phyloP scores from a whole-genome alignment of 83 land plant genomes.

The Thuja plicata region DNA sequence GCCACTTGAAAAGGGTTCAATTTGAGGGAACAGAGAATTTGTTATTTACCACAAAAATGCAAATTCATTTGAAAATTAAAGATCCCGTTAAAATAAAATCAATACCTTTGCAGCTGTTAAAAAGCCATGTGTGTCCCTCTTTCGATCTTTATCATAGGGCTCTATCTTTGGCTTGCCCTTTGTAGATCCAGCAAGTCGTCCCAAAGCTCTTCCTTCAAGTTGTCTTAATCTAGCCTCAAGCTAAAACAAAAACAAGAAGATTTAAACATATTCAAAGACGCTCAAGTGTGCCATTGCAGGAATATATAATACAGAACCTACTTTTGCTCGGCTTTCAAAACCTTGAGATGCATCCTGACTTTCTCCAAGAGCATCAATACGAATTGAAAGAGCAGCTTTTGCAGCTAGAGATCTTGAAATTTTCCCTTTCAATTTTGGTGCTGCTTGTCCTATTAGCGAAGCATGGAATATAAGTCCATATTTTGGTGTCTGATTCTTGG shows the following conservation, averaged over 20 bases:
- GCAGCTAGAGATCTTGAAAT: constrained; percentile 95
- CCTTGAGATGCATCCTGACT: constrained; percentile 74
- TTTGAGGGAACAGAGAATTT: too few species aligned
- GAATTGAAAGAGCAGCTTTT: constrained; percentile 79
- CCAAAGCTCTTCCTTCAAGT: constrained; percentile 82
- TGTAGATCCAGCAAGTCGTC: constrained; percentile 75
- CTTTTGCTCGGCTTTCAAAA: constrained; percentile 82
- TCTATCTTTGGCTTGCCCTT: constrained; percentile 94
- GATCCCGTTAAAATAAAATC: not conserved
- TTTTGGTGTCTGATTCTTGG: constrained; percentile 93
- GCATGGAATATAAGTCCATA: constrained; percentile 98
- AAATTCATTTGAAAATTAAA: too few species aligned
- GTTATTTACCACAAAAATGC: too few species aligned
- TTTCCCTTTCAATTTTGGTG: constrained; percentile 89
- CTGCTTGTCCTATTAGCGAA: constrained; percentile 91
- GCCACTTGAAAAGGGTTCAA: too few species aligned
- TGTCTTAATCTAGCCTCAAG: constrained; percentile 86
- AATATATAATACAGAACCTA: constrained; percentile 11
- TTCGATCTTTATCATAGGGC: constrained; percentile 85
- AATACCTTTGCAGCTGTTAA: constrained; percentile 88
- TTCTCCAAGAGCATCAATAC: constrained; percentile 92
- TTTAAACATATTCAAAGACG: not conserved
- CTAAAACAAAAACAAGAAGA: constrained; percentile 24
- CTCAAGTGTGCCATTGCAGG: too few species aligned
- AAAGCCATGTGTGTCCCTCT: constrained; percentile 73